A percentile compares a stretch with the other conserved stretches of the same genome.
These are phyloP conservation scores for Dimocarpus longan DNA, from an alignment of 345 rosid genomes.

Conservation along the genomic window DNA sequence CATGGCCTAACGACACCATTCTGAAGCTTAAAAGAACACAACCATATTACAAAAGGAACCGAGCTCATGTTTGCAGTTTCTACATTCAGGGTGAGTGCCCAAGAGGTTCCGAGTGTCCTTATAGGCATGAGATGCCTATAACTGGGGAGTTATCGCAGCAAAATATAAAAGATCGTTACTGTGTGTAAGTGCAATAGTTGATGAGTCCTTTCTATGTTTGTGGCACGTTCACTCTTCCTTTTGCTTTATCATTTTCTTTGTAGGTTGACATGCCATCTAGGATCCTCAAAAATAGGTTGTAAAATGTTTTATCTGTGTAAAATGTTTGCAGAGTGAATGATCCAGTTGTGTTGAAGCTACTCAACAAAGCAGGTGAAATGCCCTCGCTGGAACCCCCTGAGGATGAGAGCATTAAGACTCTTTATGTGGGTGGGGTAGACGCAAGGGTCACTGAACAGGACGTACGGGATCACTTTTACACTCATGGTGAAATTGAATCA, in stretches of 20 bases:
- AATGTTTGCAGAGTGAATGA: conserved; percentile 74
- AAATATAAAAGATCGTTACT: conserved; percentile 94
- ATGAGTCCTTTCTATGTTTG: not conserved
- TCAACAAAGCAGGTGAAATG: conserved; percentile 96
- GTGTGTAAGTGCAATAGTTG: conserved; percentile 58
- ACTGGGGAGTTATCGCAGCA: conserved; percentile 97
- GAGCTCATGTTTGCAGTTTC: conserved; percentile 98
- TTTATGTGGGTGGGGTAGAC: conserved; percentile 90
- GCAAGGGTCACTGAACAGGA: conserved; percentile 85
- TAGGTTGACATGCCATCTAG: not conserved
- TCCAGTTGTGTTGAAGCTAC: conserved; percentile 90
- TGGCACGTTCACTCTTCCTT: not conserved
- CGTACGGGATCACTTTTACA: conserved; percentile 82
- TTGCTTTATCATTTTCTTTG: no score
- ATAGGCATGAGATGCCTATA: conserved; percentile 94
- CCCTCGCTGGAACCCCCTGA: conserved; percentile 90
- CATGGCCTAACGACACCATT: conserved; percentile 80
- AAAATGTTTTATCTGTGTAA: not conserved
- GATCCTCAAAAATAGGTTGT: not conserved
- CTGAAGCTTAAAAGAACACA: conserved; percentile 91
- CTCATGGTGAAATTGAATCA: conserved; percentile 90
- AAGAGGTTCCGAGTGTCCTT: conserved; percentile 95
- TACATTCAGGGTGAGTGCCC: conserved; percentile 91
- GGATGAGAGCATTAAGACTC: conserved; percentile 88
- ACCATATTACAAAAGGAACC: conserved; percentile 89